Percentiles rank a stretch among this genome's conserved stretches.
Conservation (phyloP, 2,329 filamentous ascomycete species). For the Colletotrichum kahawae region DNA sequence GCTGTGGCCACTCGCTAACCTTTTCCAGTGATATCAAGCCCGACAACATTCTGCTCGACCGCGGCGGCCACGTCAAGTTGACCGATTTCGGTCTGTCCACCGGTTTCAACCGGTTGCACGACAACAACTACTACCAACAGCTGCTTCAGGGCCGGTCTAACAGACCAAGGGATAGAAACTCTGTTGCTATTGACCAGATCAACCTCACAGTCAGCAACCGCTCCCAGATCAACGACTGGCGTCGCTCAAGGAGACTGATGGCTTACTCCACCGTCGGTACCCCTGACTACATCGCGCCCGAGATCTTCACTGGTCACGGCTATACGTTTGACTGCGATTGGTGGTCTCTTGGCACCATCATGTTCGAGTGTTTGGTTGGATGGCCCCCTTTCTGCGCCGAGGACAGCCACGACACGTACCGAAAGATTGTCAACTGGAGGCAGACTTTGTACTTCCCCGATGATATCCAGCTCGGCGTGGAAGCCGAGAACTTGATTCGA, state of each 20-base stretch:
- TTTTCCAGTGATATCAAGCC: conserved; percentile 89
- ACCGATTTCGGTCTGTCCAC: conserved; percentile 98
- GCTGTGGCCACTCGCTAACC: background rate
- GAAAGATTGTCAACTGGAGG: conserved; percentile 99
- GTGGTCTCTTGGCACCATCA: conserved; percentile 99
- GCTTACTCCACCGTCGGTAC: conserved; percentile 98
- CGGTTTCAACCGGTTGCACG: conserved; percentile 96
- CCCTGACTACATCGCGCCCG: conserved; percentile 97
- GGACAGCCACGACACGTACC: conserved; percentile 95
- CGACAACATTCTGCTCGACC: conserved; percentile 95
- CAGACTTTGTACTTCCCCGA: conserved; percentile 96
- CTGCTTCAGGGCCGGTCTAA: conserved; percentile 82
- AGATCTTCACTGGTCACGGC: conserved; percentile 96
- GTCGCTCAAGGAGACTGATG: conserved; percentile 92
- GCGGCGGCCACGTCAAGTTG: conserved; percentile 95
- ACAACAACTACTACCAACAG: conserved; percentile 98
- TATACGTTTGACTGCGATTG: conserved; percentile 98
- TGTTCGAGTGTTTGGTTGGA: conserved; percentile 98
- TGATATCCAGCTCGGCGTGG: conserved; percentile 85
- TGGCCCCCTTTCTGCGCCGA: conserved; percentile 98
- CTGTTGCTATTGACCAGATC: conserved; percentile 96
- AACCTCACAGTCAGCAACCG: conserved; percentile 98
- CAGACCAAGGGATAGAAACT: conserved; percentile 82
- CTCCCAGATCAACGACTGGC: conserved; percentile 98
- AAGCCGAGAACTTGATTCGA: conserved; percentile 91